Evolutionary conservation across 495 filamentous ascomycete species (phyloP).

Genomic region (Cercophora scortea): DNA sequence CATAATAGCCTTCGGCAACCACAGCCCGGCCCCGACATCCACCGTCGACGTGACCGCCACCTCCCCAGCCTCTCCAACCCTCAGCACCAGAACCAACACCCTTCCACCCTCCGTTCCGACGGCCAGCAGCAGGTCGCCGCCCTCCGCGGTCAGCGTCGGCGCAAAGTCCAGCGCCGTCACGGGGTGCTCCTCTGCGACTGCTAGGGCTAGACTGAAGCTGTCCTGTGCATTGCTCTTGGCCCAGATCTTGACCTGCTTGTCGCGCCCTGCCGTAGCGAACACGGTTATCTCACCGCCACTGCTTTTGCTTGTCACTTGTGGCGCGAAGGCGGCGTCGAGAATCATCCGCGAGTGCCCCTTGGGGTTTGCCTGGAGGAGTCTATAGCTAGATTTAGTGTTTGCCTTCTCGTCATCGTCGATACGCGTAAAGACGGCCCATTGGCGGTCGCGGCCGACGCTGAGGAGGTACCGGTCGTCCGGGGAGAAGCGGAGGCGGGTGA

Average conservation of each 20-base stretch:
- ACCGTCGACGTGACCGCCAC: slow-evolving; percentile 37
- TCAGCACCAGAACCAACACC: slow-evolving; percentile 36
- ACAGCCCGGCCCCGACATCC: slow-evolving; percentile 34
- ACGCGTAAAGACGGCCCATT: slow-evolving; percentile 74
- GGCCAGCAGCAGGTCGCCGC: slow-evolving; percentile 49
- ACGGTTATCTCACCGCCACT: not conserved
- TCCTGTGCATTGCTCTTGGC: slow-evolving; percentile 23
- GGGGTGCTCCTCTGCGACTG: slow-evolving; percentile 33
- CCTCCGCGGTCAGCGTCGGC: slow-evolving; percentile 20
- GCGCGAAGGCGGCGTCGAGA: slow-evolving; percentile 74
- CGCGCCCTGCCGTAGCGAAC: slow-evolving; percentile 84
- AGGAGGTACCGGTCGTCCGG: slow-evolving; percentile 64
- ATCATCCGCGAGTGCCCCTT: slow-evolving; percentile 93
- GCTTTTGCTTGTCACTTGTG: slow-evolving; percentile 13
- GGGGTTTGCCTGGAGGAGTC: slow-evolving; percentile 52
- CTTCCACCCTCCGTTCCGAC: slow-evolving; percentile 57
- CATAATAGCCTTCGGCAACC: slow-evolving; percentile 66
- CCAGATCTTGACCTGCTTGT: slow-evolving; percentile 84
- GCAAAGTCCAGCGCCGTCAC: slow-evolving; percentile 75
- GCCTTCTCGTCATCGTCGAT: slow-evolving; percentile 15
- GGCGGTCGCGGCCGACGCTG: slow-evolving; percentile 84
- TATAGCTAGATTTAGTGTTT: slow-evolving; percentile 33
- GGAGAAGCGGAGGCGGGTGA: slow-evolving; percentile 72
- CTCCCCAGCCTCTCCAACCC: slow-evolving; percentile 19
- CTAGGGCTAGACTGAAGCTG: slow-evolving; percentile 17